Conservation (phyloP, 208 protist species). For the Leishmania major region DNA sequence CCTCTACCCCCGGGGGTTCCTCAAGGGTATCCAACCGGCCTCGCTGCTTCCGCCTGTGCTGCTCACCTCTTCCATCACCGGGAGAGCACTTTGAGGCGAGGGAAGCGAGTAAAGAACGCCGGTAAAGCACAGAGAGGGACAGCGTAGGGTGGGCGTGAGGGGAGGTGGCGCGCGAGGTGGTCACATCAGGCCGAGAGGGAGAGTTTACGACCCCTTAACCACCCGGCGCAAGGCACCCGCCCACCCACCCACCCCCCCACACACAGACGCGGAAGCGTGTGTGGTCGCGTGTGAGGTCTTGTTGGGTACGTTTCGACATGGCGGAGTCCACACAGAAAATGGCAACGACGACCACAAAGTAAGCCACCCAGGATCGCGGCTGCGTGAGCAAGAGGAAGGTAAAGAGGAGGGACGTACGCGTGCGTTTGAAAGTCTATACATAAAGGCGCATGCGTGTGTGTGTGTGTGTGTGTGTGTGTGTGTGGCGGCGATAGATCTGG, state of each 20-base stretch:
- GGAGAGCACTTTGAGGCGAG: slow-evolving; percentile 11
- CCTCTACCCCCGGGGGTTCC: not conserved
- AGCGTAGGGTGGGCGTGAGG: slow-evolving; percentile 1
- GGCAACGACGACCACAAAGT: no score
- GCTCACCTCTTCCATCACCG: not conserved
- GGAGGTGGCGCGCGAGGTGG: not conserved
- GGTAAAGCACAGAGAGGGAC: slow-evolving; percentile 2
- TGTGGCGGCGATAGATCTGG: not conserved
- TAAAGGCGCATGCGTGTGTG: not conserved
- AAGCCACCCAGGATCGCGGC: no score
- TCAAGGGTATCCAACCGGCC: not conserved
- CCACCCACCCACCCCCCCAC: not conserved
- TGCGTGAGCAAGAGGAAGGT: not conserved
- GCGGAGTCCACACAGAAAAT: no score
- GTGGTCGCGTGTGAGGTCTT: no score
- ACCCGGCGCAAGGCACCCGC: not conserved
- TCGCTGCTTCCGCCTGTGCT: not conserved
- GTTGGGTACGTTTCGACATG: no score
- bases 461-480: not conserved
- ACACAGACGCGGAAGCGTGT: not conserved
- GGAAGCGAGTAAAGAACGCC: slow-evolving; percentile 12
- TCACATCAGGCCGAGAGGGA: not conserved
- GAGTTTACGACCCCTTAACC: not conserved
- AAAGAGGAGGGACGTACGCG: not conserved
- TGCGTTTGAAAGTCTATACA: not conserved